Conservation (phyloP, 2,329 filamentous ascomycete genomes). For the Aureobasidium sp. region DNA sequence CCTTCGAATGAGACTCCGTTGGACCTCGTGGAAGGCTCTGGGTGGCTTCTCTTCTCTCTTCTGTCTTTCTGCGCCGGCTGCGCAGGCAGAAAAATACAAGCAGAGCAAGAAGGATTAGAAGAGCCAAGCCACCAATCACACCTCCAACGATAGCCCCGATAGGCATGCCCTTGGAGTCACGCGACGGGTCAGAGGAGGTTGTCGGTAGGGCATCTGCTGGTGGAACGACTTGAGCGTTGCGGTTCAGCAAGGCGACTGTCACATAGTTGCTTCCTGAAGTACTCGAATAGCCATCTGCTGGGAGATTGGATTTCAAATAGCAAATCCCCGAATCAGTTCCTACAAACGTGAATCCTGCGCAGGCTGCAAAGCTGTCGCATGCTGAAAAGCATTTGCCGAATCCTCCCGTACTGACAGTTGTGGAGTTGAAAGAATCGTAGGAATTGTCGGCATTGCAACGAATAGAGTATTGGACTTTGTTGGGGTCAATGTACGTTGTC, state of each 20-base stretch:
- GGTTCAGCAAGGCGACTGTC: slow-evolving; percentile 19
- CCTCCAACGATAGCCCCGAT: slow-evolving; percentile 20
- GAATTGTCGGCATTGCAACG: slow-evolving; percentile 23
- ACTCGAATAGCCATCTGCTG: slow-evolving; percentile 16
- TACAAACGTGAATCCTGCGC: slow-evolving; percentile 24
- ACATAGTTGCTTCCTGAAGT: slow-evolving; percentile 21
- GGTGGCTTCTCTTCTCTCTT: slow-evolving; percentile 18
- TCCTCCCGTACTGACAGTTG: slow-evolving; percentile 20
- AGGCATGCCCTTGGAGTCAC: slow-evolving; percentile 15
- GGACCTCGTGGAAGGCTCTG: slow-evolving; percentile 17
- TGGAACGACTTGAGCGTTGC: slow-evolving; percentile 13
- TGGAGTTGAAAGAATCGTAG: slow-evolving; percentile 17
- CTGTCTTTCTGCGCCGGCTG: slow-evolving; percentile 19
- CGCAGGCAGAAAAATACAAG: slow-evolving; percentile 14
- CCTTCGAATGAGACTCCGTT: slow-evolving; percentile 9
- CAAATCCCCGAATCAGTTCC: slow-evolving; percentile 22
- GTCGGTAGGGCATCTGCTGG: not conserved
- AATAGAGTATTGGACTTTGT: slow-evolving; percentile 22
- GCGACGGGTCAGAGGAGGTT: not conserved
- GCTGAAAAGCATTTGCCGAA: slow-evolving; percentile 25
- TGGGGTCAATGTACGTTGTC: slow-evolving; percentile 20
- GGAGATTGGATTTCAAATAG: slow-evolving; percentile 22
- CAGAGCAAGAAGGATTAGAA: slow-evolving; percentile 18
- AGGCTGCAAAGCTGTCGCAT: slow-evolving; percentile 20
- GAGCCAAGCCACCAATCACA: slow-evolving; percentile 15